Percentiles rank a stretch among this genome's conserved stretches.
These are phyloP conservation scores for Salvia miltiorrhiza DNA, from an alignment of 257 asterid genomes.

Conservation along the genomic window DNA sequence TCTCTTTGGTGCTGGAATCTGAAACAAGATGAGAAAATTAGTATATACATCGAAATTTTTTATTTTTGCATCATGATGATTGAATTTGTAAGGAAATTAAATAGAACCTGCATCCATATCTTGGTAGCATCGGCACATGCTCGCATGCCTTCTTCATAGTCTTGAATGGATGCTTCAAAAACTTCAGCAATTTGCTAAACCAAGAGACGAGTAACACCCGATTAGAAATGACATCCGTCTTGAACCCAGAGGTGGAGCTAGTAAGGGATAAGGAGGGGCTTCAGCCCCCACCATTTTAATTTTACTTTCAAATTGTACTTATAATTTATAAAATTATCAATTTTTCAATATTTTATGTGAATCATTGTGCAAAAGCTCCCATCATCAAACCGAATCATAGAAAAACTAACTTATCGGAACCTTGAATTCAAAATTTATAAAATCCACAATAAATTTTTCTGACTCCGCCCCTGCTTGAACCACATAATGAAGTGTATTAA, in stretches of 20 bases:
- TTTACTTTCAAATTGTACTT: too few relatives aligned
- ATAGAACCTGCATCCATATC: conserved; percentile 85
- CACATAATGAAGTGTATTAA: not conserved
- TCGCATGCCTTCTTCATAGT: conserved; percentile 84
- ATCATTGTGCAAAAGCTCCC: too few relatives aligned
- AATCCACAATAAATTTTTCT: too few relatives aligned
- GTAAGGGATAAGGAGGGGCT: too few relatives aligned
- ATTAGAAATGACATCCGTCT: not conserved
- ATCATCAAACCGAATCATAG: too few relatives aligned
- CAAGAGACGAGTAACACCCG: not conserved
- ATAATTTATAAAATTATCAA: too few relatives aligned
- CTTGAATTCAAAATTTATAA: too few relatives aligned
- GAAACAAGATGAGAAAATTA: conserved; percentile 23
- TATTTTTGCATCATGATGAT: not conserved
- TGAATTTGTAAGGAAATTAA: conserved; percentile 2
- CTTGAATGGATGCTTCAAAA: conserved; percentile 65
- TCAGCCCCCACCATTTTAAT: too few relatives aligned
- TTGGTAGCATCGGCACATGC: conserved; percentile 77
- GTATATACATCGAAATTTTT: not conserved
- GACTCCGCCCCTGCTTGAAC: too few relatives aligned
- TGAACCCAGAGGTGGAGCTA: too few relatives aligned
- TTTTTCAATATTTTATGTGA: too few relatives aligned
- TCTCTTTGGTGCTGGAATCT: conserved; percentile 98
- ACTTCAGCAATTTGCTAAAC: conserved; percentile 80
- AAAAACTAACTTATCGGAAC: too few relatives aligned